Percentiles rank a stretch among this genome's conserved stretches.
Evolutionary conservation across 1,284 basidiomycete species (phyloP).

Genomic region (Irpex rosettiformis): DNA sequence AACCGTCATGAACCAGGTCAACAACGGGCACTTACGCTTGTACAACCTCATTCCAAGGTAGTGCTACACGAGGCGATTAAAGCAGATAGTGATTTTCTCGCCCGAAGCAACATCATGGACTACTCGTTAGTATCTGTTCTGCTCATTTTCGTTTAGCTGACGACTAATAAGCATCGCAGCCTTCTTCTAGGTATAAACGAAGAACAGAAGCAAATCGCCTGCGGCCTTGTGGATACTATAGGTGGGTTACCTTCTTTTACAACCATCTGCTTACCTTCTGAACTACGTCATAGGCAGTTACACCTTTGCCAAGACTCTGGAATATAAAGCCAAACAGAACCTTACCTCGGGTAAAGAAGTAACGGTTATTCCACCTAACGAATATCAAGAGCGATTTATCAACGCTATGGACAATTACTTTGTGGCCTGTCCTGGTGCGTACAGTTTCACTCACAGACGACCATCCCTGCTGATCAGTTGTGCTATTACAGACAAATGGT

Average conservation of each 20-base stretch:
- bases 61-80: constrained; percentile 65
- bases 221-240: constrained; percentile 79
- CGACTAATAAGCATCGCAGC: constrained; percentile 28
- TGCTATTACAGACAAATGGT: constrained; percentile 33
- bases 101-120: constrained; percentile 78
- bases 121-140: constrained; percentile 57
- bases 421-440: constrained; percentile 63
- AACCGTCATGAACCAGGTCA: constrained; percentile 44
- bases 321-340: constrained; percentile 75
- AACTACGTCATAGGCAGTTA: constrained; percentile 49
- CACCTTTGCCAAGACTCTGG: constrained; percentile 73
- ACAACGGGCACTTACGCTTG: constrained; percentile 57
- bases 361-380: constrained; percentile 67
- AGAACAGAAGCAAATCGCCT: constrained; percentile 59
- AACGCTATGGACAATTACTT: constrained; percentile 68
- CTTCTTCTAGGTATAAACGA: constrained; percentile 67
- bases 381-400: constrained; percentile 70
- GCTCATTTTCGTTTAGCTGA: background rate
- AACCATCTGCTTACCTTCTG: background rate
- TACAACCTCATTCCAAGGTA: constrained; percentile 68
- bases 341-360: constrained; percentile 63
- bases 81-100: constrained; percentile 68
- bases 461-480: background rate
- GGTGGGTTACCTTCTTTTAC: constrained; percentile 34
- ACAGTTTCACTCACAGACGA: background rate